Conservation (phyloP, 2,329 filamentous ascomycete species). For the Teratosphaeria pseudoeucalypti region DNA sequence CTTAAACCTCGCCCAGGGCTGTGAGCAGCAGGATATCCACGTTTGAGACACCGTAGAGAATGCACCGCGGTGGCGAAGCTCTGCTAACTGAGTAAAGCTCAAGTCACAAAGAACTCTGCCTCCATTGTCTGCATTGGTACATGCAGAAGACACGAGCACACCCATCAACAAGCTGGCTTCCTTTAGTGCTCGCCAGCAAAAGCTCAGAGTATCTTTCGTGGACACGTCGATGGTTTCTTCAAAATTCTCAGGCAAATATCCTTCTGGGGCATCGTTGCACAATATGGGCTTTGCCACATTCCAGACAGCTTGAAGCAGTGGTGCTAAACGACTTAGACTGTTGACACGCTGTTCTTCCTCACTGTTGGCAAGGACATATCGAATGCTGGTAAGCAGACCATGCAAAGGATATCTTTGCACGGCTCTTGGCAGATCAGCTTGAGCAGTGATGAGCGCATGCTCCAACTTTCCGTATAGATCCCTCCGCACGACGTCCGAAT, state of each 20-base stretch:
- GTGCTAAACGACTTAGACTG: not conserved
- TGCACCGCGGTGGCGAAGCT: slow-evolving; percentile 78
- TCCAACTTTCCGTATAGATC: slow-evolving; percentile 53
- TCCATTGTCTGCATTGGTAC: not conserved
- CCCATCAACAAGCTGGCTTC: slow-evolving; percentile 62
- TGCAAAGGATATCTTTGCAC: slow-evolving; percentile 38
- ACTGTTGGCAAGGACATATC: slow-evolving; percentile 25
- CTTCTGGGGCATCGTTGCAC: slow-evolving; percentile 91
- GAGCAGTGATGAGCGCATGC: slow-evolving; percentile 52
- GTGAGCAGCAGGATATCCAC: slow-evolving; percentile 64
- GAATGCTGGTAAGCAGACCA: slow-evolving; percentile 24
- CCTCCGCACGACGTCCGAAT: not conserved
- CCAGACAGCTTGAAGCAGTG: slow-evolving; percentile 61
- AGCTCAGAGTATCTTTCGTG: slow-evolving; percentile 84
- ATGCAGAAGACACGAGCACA: not conserved
- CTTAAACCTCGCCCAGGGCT: slow-evolving; percentile 45
- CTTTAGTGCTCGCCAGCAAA: slow-evolving; percentile 89
- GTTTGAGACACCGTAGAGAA: slow-evolving; percentile 89
- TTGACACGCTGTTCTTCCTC: not conserved
- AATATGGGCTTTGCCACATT: slow-evolving; percentile 61
- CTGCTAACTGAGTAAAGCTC: slow-evolving; percentile 72
- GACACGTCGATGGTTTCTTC: slow-evolving; percentile 61
- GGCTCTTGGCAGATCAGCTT: slow-evolving; percentile 54
- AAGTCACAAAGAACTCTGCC: slow-evolving; percentile 34
- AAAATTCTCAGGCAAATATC: slow-evolving; percentile 70